phyloP scores from a whole-genome alignment of 1,284 basidiomycete genomes.

The Vanrija sp. region DNA sequence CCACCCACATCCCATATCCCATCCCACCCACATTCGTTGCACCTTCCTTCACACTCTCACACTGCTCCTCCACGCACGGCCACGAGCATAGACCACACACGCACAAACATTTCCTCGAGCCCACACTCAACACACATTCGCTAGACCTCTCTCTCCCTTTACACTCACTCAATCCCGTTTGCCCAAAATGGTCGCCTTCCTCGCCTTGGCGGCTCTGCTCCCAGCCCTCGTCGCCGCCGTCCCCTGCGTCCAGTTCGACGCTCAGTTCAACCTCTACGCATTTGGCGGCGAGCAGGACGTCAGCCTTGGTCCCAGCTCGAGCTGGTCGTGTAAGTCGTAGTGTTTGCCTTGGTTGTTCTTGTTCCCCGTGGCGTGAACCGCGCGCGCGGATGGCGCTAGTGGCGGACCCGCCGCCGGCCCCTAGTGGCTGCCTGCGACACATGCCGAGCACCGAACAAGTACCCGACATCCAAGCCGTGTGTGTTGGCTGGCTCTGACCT shows the following conservation, averaged over 20 bases:
- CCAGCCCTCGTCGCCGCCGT: slow-evolving; percentile 31
- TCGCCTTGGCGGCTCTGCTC: slow-evolving; percentile 26
- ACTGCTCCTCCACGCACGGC: too few species aligned
- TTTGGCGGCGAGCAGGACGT: slow-evolving; percentile 49
- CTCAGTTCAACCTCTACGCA: slow-evolving; percentile 44
- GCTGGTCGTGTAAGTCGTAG: slow-evolving; percentile 43
- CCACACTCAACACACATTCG: too few species aligned
- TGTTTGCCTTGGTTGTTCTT: not conserved
- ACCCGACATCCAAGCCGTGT: not conserved
- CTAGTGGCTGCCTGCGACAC: not conserved
- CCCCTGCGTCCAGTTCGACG: slow-evolving; percentile 48
- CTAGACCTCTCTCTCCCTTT: not conserved
- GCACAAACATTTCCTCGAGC: too few species aligned
- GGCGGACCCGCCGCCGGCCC: not conserved
- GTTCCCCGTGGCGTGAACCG: not conserved
- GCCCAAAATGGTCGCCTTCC: slow-evolving; percentile 13
- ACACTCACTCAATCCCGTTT: not conserved
- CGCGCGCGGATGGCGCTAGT: not conserved
- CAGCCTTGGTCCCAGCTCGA: slow-evolving; percentile 35
- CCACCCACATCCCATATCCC: too few species aligned
- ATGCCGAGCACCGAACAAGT: not conserved
- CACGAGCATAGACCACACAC: too few species aligned
- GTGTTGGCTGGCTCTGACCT: not conserved
- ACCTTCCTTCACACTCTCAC: too few species aligned
- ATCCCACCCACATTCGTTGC: too few species aligned